Evolutionary conservation across 257 asterid genomes (phyloP), one percentile per base, ranked within the genome.

Genomic region (Solanum piurae): DNA sequence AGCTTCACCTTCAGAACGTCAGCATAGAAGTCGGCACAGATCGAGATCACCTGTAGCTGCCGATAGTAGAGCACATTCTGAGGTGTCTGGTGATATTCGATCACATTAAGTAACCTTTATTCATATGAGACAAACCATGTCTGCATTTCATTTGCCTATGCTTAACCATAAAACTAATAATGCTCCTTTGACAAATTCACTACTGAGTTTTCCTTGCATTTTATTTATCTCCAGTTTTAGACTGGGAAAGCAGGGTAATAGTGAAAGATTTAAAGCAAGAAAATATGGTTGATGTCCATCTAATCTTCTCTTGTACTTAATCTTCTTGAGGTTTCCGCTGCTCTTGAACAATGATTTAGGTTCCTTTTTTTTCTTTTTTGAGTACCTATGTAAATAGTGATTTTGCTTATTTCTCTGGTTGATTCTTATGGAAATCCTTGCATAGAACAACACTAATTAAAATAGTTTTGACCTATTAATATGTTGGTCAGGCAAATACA

Each of bases 11-110:
- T 58, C 93, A 87, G 93, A 93, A 84, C 92, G 72, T 87, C 92
- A 89, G 87, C 94, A 87, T 88, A 89, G 94, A 92, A 93, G 90
- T 86, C 94, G 89, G 55, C 94, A 89, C 49, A 92, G 96, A 92
- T 95, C 99, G 31, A 92, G 93, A 88, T 95, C 99, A 20, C 98
- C 98, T 77, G 44, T 87, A 86, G 87, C 86, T 82, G 91, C 92
- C 77, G 94, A 91, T 87, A 90, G 90, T 60, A 91, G 98, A 91
- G 92, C 92, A 79, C 97, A 86, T 88, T 91, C 94, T 89, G 96
- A 96, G 99, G 99, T 97, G 93, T 92, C 96, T 92, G 95, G 94
- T 95, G 96, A 95, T 93, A 95, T 92, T 91, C 93, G 88, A 88
- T 87, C 91, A 88, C 92, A 88, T 80, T 89, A 75, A 86, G 52